Evolutionary conservation across 768 basidiomycete genomes (phyloP).

Genomic region (Panellus pusillus): DNA sequence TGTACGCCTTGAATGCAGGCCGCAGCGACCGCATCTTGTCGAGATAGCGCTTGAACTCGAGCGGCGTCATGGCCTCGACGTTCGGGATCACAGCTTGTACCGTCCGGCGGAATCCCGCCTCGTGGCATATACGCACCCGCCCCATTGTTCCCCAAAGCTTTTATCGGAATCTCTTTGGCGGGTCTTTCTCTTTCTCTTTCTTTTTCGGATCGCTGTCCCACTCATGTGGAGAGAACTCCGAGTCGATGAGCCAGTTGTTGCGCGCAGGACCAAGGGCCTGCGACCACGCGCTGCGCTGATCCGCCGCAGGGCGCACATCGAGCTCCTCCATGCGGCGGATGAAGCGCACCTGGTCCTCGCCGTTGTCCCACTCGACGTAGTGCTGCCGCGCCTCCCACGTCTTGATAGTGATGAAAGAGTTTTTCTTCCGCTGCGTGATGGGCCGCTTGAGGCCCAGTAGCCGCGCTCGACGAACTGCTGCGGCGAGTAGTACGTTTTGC

Average conservation of each 20-base stretch:
- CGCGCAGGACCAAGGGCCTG: conserved; percentile 36
- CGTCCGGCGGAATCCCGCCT: background rate
- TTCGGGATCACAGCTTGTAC: conserved; percentile 41
- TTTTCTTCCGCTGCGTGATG: conserved; percentile 62
- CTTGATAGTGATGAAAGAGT: conserved; percentile 66
- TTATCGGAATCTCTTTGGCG: conserved; percentile 14
- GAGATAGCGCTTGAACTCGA: conserved; percentile 61
- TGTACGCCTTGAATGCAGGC: conserved; percentile 51
- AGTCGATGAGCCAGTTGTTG: conserved; percentile 42
- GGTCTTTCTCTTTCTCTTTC: too few species aligned
- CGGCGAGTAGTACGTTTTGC: conserved; percentile 74
- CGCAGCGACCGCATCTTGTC: conserved; percentile 56
- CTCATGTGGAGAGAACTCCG: conserved; percentile 38
- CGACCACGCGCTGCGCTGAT: conserved; percentile 35
- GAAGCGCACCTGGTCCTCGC: conserved; percentile 65
- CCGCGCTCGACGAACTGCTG: conserved; percentile 72
- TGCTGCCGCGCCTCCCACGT: conserved; percentile 71
- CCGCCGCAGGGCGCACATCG: conserved; percentile 37
- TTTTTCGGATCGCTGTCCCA: background rate
- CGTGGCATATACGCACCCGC: conserved; percentile 28
- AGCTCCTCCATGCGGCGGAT: conserved; percentile 69
- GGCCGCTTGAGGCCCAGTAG: conserved; percentile 85
- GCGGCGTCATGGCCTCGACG: conserved; percentile 57
- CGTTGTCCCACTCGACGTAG: conserved; percentile 77
- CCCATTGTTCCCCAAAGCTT: conserved; percentile 27